A percentile compares a stretch with the other conserved stretches of the same genome.
These are phyloP conservation scores for Epichloe coenophiala DNA, from an alignment of 2,329 filamentous ascomycete genomes.

Conservation along the genomic window DNA sequence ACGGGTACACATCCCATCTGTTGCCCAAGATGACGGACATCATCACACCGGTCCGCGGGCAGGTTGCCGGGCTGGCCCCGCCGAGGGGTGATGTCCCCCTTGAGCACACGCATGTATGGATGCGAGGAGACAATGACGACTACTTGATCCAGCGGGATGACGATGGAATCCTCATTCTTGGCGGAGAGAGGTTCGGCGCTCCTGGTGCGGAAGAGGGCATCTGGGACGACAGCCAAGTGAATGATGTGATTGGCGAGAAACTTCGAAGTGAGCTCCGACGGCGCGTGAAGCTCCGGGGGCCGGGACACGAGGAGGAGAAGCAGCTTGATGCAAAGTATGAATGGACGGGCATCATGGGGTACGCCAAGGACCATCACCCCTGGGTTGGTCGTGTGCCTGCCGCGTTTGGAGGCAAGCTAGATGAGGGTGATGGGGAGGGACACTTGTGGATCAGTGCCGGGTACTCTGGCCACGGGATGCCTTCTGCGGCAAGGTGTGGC, in stretches of 20 bases:
- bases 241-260: conserved; percentile 40
- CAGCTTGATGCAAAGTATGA: conserved; percentile 42
- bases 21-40: conserved; percentile 55
- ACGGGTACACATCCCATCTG: conserved; percentile 69
- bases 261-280: conserved; percentile 32
- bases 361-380: conserved; percentile 50
- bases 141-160: conserved; percentile 61
- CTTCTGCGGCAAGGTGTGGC: conserved; percentile 53
- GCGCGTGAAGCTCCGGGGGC: conserved; percentile 27
- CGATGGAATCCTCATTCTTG: conserved; percentile 48
- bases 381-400: conserved; percentile 58
- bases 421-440: conserved; percentile 23
- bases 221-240: conserved; percentile 45
- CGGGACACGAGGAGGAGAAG: conserved; percentile 23
- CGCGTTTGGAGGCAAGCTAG: conserved; percentile 28
- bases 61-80: conserved; percentile 54
- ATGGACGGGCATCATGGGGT: conserved; percentile 77
- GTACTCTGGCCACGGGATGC: conserved; percentile 68
- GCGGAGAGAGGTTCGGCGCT: conserved; percentile 51
- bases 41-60: conserved; percentile 65
- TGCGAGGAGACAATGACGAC: conserved; percentile 42
- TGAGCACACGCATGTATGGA: conserved; percentile 50
- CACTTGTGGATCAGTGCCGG: conserved; percentile 48
- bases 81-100: conserved; percentile 29
- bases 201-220: conserved; percentile 33